Percentiles rank a stretch among this genome's conserved stretches.
phyloP scores from a whole-genome alignment of 306 rosid genomes.

The Phaseolus lunatus region DNA sequence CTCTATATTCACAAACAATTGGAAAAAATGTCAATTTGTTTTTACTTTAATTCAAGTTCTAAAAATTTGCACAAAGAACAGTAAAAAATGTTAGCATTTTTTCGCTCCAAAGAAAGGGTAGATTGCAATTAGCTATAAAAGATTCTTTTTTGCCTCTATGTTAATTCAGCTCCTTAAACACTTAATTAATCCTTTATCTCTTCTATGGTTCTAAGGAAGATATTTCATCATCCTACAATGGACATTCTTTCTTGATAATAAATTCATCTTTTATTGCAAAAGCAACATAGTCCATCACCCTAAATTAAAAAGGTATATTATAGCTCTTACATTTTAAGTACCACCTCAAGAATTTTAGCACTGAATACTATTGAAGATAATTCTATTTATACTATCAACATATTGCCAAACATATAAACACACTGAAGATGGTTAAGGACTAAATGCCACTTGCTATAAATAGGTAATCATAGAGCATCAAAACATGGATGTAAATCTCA shows the following conservation, averaged over 20 bases:
- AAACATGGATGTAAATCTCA: constrained; percentile 36
- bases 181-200: background rate
- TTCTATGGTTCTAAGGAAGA: background rate
- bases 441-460: constrained; percentile 12
- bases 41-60: too few species aligned
- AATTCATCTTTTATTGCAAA: constrained; percentile 5
- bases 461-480: constrained; percentile 15
- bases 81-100: background rate
- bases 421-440: background rate
- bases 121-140: too few species aligned
- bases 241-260: background rate
- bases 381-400: constrained; percentile 12
- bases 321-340: background rate
- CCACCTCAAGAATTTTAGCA: background rate
- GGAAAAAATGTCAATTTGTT: too few species aligned
- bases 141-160: background rate
- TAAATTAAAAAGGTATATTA: background rate
- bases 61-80: too few species aligned
- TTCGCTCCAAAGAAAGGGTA: background rate
- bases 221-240: background rate
- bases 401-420: background rate
- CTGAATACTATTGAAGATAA: constrained; percentile 7
- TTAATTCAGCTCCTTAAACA: background rate
- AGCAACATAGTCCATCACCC: background rate
- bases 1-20: too few species aligned